Percentiles rank a stretch among this genome's conserved stretches.
Conservation (phyloP, 78 protist species). For the Anaeramoeba flamelloides region DNA sequence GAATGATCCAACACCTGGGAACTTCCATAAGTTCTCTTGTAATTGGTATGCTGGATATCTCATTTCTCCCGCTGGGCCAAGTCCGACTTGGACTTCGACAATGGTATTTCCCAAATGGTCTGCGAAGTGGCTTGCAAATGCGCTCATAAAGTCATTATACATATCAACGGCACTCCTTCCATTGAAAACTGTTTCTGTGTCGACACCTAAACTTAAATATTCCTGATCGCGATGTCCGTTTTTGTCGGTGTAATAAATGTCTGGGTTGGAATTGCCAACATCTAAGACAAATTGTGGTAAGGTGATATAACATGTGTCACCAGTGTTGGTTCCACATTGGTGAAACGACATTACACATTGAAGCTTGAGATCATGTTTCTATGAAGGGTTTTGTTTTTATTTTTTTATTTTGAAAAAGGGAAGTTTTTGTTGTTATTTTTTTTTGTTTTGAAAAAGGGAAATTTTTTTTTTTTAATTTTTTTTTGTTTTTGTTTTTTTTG, state of each 20-base stretch:
- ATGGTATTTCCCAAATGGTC: constrained; percentile 12
- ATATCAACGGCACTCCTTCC: constrained; percentile 49
- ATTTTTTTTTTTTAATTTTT: too few species aligned
- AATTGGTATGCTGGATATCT: constrained; percentile 69
- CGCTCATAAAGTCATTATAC: constrained; percentile 45
- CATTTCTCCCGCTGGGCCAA: constrained; percentile 74
- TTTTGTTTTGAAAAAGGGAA: too few species aligned
- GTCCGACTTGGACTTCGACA: constrained; percentile 53
- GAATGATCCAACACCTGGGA: constrained; percentile 32
- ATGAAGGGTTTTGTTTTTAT: not conserved
- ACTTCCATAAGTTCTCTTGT: not conserved
- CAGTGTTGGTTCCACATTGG: not conserved
- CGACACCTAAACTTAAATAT: constrained; percentile 52
- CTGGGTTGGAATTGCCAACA: constrained; percentile 5
- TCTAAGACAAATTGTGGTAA: not conserved
- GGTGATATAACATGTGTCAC: not conserved
- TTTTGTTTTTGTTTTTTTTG: too few species aligned
- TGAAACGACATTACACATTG: not conserved
- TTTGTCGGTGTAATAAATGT: constrained; percentile 48
- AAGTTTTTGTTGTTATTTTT: too few species aligned
- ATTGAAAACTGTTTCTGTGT: constrained; percentile 29
- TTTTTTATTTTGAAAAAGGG: too few species aligned
- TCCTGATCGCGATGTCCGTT: constrained; percentile 42
- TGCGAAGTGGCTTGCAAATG: constrained; percentile 19
- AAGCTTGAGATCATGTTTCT: not conserved